A percentile compares a stretch with the other conserved stretches of the same genome.
These are phyloP conservation scores for Solanum acaule DNA, from an alignment of 257 asterid genomes.

Conservation along the genomic window DNA sequence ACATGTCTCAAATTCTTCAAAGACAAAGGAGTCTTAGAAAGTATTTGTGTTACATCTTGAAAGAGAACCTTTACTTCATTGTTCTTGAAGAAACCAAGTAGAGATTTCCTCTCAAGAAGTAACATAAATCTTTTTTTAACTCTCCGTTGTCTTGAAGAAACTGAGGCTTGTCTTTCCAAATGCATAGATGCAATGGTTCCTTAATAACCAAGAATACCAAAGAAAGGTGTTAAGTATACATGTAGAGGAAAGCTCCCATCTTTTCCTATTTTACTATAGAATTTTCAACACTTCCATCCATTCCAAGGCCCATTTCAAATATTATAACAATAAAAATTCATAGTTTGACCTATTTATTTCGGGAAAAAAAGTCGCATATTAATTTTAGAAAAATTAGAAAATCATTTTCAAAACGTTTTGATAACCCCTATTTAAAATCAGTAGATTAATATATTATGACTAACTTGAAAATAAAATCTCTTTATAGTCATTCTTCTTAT, in stretches of 20 bases:
- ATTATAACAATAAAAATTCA: slow-evolving; percentile 4
- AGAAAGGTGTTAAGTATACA: no score
- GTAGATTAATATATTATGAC: no score
- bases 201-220: no score
- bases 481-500: background rate
- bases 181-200: no score
- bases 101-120: slow-evolving; percentile 49
- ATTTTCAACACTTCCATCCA: slow-evolving; percentile 56
- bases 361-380: background rate
- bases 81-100: slow-evolving; percentile 44
- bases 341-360: background rate
- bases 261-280: slow-evolving; percentile 64
- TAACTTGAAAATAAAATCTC: no score
- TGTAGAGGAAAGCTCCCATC: slow-evolving; percentile 38
- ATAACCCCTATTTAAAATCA: background rate
- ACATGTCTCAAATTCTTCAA: slow-evolving; percentile 42
- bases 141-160: slow-evolving; percentile 40
- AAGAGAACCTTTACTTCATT: slow-evolving; percentile 42
- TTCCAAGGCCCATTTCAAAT: slow-evolving; percentile 56
- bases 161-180: slow-evolving; percentile 44
- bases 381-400: no score
- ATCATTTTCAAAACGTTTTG: background rate
- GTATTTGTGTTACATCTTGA: slow-evolving; percentile 43
- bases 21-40: slow-evolving; percentile 34
- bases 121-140: slow-evolving; percentile 34